These are phyloP conservation scores for Citeromyces hawaiiensis DNA, from an alignment of 1,139 yeast species.

Conservation along the genomic window DNA sequence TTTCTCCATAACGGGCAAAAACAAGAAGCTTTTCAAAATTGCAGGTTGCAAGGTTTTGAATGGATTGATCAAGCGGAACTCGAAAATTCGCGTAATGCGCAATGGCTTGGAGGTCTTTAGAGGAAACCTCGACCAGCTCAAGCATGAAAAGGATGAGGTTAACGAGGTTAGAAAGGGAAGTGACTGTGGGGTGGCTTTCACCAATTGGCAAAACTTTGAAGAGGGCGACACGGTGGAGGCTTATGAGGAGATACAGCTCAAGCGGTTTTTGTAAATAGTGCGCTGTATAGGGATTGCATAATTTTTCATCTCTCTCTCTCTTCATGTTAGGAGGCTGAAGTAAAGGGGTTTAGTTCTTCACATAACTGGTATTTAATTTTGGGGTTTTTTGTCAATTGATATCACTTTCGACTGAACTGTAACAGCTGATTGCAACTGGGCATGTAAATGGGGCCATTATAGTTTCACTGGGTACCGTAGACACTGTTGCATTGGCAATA, in stretches of 20 bases:
- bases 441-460: too few relatives aligned
- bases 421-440: too few relatives aligned
- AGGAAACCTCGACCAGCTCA: constrained; percentile 65
- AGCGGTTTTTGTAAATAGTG: constrained; percentile 42
- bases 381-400: too few relatives aligned
- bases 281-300: background rate
- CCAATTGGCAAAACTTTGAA: constrained; percentile 55
- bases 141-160: constrained; percentile 75
- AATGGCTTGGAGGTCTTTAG: constrained; percentile 35
- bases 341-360: too few relatives aligned
- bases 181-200: constrained; percentile 82
- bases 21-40: constrained; percentile 38
- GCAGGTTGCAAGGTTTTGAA: constrained; percentile 84
- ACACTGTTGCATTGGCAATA: too few relatives aligned
- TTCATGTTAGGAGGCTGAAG: too few relatives aligned
- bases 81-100: constrained; percentile 54
- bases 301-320: too few relatives aligned
- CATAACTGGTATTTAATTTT: too few relatives aligned
- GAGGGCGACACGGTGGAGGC: constrained; percentile 70
- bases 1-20: constrained; percentile 47
- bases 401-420: too few relatives aligned
- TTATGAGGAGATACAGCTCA: constrained; percentile 56
- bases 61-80: constrained; percentile 52
- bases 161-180: constrained; percentile 68
- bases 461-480: too few relatives aligned